Evolutionary conservation across 345 rosid species (phyloP).

Genomic region (Euphorbia lathyris): DNA sequence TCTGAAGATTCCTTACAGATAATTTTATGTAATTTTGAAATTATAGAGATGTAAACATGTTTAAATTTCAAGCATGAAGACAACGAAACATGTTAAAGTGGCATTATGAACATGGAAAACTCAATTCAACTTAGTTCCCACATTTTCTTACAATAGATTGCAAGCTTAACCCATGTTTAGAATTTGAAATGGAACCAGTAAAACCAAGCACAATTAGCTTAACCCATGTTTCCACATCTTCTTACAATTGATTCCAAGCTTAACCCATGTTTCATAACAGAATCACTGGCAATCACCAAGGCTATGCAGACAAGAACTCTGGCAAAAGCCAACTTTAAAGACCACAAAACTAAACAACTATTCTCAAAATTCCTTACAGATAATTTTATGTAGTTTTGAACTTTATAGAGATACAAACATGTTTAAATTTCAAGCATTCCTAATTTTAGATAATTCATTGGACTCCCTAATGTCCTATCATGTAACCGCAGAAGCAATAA

Average conservation of each 20-base stretch:
- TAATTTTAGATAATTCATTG: not conserved
- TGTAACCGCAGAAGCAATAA: not conserved
- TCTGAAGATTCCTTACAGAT: not conserved
- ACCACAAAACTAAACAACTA: not conserved
- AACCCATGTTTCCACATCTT: too few relatives aligned
- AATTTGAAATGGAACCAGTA: too few relatives aligned
- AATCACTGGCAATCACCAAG: not conserved
- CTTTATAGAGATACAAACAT: not conserved
- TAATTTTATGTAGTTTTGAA: not conserved
- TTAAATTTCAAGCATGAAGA: not conserved
- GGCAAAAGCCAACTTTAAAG: not conserved
- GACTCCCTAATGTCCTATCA: not conserved
- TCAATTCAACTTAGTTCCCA: not conserved
- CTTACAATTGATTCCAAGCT: too few relatives aligned
- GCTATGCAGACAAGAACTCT: not conserved
- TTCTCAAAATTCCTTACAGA: not conserved
- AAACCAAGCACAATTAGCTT: too few relatives aligned
- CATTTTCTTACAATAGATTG: conserved; percentile 70
- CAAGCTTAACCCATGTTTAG: conserved; percentile 62
- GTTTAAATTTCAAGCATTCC: not conserved
- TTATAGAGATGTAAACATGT: not conserved
- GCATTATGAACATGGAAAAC: not conserved
- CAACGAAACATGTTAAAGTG: not conserved
- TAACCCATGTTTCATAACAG: too few relatives aligned
- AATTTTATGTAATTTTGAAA: not conserved